phyloP scores from a whole-genome alignment of 2,329 filamentous ascomycete genomes.

The Claviceps sp. region DNA sequence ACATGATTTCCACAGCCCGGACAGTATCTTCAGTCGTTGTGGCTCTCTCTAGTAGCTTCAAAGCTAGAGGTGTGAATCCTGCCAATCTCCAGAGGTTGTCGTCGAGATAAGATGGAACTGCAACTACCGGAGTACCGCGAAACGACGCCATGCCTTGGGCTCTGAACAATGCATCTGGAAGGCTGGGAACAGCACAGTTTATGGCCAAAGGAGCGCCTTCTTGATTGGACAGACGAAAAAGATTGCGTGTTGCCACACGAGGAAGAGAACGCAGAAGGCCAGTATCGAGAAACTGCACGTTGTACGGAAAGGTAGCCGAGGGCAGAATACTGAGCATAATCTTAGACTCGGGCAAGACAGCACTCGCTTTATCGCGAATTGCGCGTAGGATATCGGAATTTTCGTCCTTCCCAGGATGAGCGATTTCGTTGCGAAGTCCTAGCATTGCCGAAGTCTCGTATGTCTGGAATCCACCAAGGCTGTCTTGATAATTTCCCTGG shows the following conservation, averaged over 20 bases:
- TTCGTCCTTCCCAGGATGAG: constrained; percentile 81
- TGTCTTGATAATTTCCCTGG: constrained; percentile 93
- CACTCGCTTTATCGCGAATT: constrained; percentile 73
- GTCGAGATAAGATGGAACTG: constrained; percentile 72
- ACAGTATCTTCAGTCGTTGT: constrained; percentile 56
- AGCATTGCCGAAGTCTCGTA: constrained; percentile 86
- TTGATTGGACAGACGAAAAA: constrained; percentile 23
- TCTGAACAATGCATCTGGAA: constrained; percentile 78
- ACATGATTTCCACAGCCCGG: constrained; percentile 68
- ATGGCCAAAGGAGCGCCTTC: constrained; percentile 65
- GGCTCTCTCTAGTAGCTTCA: constrained; percentile 74
- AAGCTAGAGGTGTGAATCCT: constrained; percentile 73
- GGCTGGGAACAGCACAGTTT: constrained; percentile 74
- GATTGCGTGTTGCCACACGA: constrained; percentile 52
- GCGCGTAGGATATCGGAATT: constrained; percentile 83
- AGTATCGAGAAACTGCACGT: constrained; percentile 66
- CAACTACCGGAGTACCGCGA: constrained; percentile 69
- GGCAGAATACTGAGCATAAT: constrained; percentile 77
- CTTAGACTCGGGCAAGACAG: constrained; percentile 66
- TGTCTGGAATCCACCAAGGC: constrained; percentile 88
- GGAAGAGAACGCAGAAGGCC: constrained; percentile 67
- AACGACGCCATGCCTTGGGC: constrained; percentile 70
- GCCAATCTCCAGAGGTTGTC: constrained; percentile 86
- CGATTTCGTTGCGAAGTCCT: constrained; percentile 79
- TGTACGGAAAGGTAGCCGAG: constrained; percentile 64